Conservation (phyloP, 129 eudicot species). For the Logfia minima region DNA sequence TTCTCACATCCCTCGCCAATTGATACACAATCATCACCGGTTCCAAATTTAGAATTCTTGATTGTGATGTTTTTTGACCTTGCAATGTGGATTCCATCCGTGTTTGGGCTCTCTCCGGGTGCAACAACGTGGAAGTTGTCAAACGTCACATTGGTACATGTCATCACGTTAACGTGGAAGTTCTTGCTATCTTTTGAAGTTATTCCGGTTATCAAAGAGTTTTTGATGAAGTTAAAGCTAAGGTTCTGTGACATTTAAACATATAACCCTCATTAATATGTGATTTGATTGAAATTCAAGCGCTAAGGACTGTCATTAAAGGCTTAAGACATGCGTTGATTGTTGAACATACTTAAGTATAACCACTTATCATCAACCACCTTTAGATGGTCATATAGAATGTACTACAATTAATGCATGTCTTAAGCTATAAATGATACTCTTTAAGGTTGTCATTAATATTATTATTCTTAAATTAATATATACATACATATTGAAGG, state of each 20-base stretch:
- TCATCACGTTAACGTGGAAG: conserved; percentile 44
- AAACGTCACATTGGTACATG: conserved; percentile 46
- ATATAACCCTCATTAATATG: background rate
- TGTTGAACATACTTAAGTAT: background rate
- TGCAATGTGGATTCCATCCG: conserved; percentile 67
- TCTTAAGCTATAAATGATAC: background rate
- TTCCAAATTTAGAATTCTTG: conserved; percentile 33
- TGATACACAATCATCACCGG: conserved; percentile 78
- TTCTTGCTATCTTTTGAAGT: conserved; percentile 52
- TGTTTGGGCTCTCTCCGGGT: conserved; percentile 51
- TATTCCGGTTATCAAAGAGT: conserved; percentile 42
- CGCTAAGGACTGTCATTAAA: background rate
- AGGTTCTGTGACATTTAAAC: conserved; percentile 36
- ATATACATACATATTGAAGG: conserved; percentile 39
- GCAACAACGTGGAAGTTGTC: conserved; percentile 34
- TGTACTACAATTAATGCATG: background rate
- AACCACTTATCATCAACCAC: background rate
- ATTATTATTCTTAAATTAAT: background rate
- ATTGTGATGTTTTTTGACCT: conserved; percentile 36
- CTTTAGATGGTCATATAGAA: no score
- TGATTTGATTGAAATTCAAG: background rate
- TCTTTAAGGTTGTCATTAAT: no score
- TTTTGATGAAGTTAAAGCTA: conserved; percentile 48
- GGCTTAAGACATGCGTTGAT: background rate
- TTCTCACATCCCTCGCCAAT: conserved; percentile 54